Evolutionary conservation across 257 asterid species (phyloP).

Genomic region (Solanum lycopersicoides): DNA sequence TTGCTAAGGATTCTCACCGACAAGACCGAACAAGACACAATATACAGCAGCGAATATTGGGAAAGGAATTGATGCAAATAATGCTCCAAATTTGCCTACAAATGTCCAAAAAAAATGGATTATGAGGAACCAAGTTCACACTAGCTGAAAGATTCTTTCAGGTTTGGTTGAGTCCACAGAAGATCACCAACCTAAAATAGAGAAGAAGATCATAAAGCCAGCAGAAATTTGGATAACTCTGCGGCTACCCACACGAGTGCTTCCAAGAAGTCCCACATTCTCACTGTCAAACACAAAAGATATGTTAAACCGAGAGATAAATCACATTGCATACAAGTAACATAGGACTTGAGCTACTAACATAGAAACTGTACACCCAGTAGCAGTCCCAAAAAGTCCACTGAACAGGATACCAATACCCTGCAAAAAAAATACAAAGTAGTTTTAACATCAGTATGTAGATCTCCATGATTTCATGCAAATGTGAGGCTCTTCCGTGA

Average conservation of each 20-base stretch:
- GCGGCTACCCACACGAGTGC: constrained; percentile 95
- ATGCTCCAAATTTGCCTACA: constrained; percentile 93
- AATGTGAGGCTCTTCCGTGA: neutral
- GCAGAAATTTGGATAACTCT: constrained; percentile 89
- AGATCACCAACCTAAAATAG: constrained; percentile 50
- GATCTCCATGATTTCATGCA: neutral
- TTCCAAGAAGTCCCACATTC: constrained; percentile 95
- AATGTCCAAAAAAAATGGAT: neutral
- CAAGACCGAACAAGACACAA: constrained; percentile 87
- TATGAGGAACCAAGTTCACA: neutral
- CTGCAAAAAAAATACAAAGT: constrained; percentile 9
- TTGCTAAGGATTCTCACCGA: constrained; percentile 36
- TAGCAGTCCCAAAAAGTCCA: constrained; percentile 80
- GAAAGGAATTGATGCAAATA: constrained; percentile 93
- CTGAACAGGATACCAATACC: constrained; percentile 83
- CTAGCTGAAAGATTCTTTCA: neutral
- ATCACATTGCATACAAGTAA: neutral
- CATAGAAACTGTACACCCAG: constrained; percentile 94
- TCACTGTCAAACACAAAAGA: constrained; percentile 36
- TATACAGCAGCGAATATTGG: constrained; percentile 83
- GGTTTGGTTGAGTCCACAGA: neutral
- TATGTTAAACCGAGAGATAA: neutral
- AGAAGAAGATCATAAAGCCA: constrained; percentile 94
- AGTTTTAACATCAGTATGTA: neutral
- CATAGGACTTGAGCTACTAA: constrained; percentile 16